These are phyloP conservation scores for Pyrenochaeta sp. DNA, from an alignment of 2,329 filamentous ascomycete species.

Conservation along the genomic window DNA sequence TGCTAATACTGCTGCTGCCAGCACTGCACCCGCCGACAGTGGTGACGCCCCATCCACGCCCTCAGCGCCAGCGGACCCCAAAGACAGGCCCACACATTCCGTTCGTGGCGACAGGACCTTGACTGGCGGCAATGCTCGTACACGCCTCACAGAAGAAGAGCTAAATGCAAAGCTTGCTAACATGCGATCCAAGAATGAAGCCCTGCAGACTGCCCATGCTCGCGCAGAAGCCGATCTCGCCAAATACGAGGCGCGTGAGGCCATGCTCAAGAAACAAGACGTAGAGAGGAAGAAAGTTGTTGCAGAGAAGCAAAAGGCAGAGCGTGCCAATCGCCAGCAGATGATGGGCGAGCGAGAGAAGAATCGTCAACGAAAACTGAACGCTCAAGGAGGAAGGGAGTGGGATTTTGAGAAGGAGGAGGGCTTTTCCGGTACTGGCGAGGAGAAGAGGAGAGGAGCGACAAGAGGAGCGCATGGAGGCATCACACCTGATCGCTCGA, in stretches of 20 bases:
- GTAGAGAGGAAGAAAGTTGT: constrained; percentile 48
- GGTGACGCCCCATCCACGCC: constrained; percentile 19
- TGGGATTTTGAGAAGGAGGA: constrained; percentile 71
- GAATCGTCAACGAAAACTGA: constrained; percentile 66
- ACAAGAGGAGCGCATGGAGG: constrained; percentile 62
- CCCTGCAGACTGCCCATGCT: constrained; percentile 66
- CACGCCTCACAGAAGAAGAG: constrained; percentile 67
- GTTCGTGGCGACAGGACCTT: constrained; percentile 44
- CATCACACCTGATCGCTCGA: constrained; percentile 46
- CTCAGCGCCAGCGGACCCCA: constrained; percentile 29
- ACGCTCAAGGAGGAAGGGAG: constrained; percentile 64
- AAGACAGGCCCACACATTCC: constrained; percentile 32
- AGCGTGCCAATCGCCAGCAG: constrained; percentile 61
- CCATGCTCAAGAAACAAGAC: constrained; percentile 61
- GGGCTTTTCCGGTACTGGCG: constrained; percentile 55
- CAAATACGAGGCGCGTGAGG: constrained; percentile 69
- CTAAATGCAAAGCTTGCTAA: constrained; percentile 66
- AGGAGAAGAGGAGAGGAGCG: constrained; percentile 53
- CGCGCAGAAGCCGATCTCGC: constrained; percentile 73
- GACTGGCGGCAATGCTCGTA: constrained; percentile 42
- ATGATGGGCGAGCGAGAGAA: constrained; percentile 70
- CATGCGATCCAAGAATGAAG: constrained; percentile 68
- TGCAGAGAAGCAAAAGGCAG: constrained; percentile 51
- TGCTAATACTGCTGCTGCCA: constrained; percentile 15
- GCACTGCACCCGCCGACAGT: constrained; percentile 12